Evolutionary conservation across 1,284 basidiomycete genomes (phyloP), one percentile per base, ranked within the genome.

Genomic region (Ustilago cynodontis): DNA sequence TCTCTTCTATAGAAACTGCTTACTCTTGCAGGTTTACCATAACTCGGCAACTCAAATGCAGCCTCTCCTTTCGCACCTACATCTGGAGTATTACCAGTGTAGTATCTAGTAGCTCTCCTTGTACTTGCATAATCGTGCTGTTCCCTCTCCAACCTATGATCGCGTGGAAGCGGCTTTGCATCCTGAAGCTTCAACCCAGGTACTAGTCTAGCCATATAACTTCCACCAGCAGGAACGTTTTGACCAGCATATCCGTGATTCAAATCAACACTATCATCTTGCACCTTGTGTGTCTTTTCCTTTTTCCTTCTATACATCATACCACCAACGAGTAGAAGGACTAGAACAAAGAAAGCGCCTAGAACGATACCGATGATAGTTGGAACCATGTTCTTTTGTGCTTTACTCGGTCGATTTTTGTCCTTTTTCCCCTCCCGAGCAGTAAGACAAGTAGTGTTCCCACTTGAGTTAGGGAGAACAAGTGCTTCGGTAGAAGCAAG

Each of bases 161-260:
- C 69, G 20, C 68, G 31, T 0, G 73, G 68, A 1, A 71, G 33
- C 1, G 73, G 73, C 49, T 43, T 39, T 1, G 73, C 65, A 6
- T 64, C 68, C 20, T 68, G 45, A 45, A 72, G 14, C 16, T 69
- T 63, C 33, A 77, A 35, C 7, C 74, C 74, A 22, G 74, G 74
- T 6, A 77, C 74, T 14, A 77, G 50, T 2, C 53, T 57, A 3
- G 65, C 55, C 74, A 77, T 77, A 50, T 77, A 77, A 20, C 53
- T 55, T 5, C 65, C 65, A 2, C 74, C 74, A 0, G 73, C 65
- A 0, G 65, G 64, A 0, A 62, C 24, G 3, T 35, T 39, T 2
- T 28, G 41, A 0, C 14, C 22, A 4, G 47, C 28, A 33, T 54
- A 60, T 9, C 31, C 29, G 18, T 76, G 69, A n/a, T 26, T 61